A percentile compares a stretch with the other conserved stretches of the same genome.
Conservation (phyloP, 108 stramenopile genomes). For the Skeletonema potamos region DNA sequence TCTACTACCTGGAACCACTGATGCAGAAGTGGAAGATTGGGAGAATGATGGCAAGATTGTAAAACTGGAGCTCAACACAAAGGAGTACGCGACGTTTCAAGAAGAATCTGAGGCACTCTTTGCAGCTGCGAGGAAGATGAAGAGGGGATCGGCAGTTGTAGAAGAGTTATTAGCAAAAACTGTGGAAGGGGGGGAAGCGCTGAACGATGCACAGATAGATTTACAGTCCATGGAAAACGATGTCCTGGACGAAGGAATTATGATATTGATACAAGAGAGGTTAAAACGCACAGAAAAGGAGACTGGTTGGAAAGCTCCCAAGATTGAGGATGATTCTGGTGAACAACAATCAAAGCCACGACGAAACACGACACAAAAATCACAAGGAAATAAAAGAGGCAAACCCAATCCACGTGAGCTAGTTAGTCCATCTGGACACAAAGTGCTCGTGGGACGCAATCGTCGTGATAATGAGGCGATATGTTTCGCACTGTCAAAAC, state of each 20-base stretch:
- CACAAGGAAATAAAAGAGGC: constrained; percentile 9
- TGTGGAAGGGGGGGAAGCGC: constrained; percentile 35
- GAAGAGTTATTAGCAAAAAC: constrained; percentile 59
- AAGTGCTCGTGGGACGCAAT: constrained; percentile 82
- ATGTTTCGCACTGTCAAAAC: constrained; percentile 66
- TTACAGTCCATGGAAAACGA: constrained; percentile 38
- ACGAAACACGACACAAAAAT: background rate
- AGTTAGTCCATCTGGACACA: constrained; percentile 67
- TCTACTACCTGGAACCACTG: constrained; percentile 52
- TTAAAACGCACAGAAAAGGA: constrained; percentile 58
- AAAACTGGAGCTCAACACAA: constrained; percentile 53
- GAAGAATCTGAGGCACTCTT: constrained; percentile 85
- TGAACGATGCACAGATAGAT: constrained; percentile 55
- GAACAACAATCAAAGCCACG: constrained; percentile 2
- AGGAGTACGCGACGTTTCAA: constrained; percentile 61
- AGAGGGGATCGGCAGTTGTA: constrained; percentile 76
- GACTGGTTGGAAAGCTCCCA: constrained; percentile 59
- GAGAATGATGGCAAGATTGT: constrained; percentile 71
- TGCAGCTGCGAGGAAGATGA: constrained; percentile 76
- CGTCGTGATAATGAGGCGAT: constrained; percentile 84
- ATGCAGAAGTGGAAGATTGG: constrained; percentile 80
- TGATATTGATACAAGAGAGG: constrained; percentile 60
- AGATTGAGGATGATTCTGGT: background rate
- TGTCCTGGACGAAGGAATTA: constrained; percentile 53
- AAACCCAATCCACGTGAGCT: constrained; percentile 64